Conservation (phyloP, 805 yeast species). For the Saccharomyces paradoxus region DNA sequence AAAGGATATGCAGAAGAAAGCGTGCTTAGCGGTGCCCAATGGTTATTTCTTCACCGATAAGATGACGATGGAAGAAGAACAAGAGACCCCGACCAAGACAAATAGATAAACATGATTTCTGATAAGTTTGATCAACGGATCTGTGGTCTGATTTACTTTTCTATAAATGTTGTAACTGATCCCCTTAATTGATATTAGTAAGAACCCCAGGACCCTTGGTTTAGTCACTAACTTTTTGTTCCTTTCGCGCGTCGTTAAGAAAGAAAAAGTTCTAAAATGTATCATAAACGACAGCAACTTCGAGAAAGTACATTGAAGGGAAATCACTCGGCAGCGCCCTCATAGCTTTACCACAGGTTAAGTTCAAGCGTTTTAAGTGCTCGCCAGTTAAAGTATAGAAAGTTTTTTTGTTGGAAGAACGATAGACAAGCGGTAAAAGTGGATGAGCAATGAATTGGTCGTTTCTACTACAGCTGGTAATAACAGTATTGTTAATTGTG, state of each 20-base stretch:
- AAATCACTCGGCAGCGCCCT: background rate
- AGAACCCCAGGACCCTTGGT: background rate
- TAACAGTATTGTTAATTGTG: constrained; percentile 6
- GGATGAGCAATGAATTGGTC: constrained; percentile 6
- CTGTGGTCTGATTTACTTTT: no score
- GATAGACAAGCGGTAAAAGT: background rate
- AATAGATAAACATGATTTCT: no score
- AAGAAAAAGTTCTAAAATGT: background rate
- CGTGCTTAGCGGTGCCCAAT: background rate
- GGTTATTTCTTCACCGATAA: background rate
- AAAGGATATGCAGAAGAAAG: background rate
- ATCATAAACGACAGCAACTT: background rate
- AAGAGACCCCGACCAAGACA: background rate
- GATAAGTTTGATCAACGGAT: background rate
- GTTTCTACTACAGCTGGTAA: constrained; percentile 7
- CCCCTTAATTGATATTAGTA: background rate
- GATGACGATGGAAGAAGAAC: background rate
- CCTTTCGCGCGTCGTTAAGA: background rate
- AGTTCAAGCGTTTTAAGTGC: background rate
- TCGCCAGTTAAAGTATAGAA: background rate
- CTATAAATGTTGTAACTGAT: no score
- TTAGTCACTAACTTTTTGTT: background rate
- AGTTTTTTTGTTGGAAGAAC: background rate
- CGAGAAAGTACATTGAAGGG: background rate
- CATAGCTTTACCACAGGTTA: background rate